Conservation (phyloP, 371 early-diverging fungal species). For the Smittium culicis region DNA sequence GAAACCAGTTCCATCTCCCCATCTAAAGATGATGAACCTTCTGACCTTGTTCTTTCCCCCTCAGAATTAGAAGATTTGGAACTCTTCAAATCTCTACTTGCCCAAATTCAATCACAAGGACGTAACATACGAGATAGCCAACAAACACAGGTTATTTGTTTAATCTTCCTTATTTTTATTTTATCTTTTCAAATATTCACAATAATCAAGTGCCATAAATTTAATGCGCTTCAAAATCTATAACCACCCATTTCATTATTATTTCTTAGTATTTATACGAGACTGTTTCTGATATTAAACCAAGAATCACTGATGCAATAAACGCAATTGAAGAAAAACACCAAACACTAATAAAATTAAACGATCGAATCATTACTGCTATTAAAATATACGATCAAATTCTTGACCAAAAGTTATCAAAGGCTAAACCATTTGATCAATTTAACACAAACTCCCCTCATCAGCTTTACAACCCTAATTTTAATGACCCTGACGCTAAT, state of each 20-base stretch:
- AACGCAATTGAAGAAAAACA: conserved; percentile 48
- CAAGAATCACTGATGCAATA: conserved; percentile 41
- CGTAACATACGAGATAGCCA: conserved; percentile 31
- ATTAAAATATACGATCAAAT: conserved; percentile 66
- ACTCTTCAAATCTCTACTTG: conserved; percentile 27
- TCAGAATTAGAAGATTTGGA: conserved; percentile 28
- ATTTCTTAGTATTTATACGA: conserved; percentile 24
- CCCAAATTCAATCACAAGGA: conserved; percentile 23
- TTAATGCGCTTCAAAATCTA: not conserved
- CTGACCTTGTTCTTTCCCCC: conserved; percentile 19
- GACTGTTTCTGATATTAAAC: conserved; percentile 30
- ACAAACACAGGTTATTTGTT: conserved; percentile 20
- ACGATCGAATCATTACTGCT: conserved; percentile 57
- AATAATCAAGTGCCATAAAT: too few relatives aligned
- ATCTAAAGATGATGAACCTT: conserved; percentile 40
- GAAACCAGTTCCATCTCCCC: conserved; percentile 20
- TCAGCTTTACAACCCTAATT: not conserved
- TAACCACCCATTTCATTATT: not conserved
- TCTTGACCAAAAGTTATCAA: conserved; percentile 26
- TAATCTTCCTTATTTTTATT: not conserved
- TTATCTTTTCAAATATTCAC: too few relatives aligned
- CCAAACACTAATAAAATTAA: conserved; percentile 34
- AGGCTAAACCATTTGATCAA: not conserved
- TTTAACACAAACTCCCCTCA: not conserved
- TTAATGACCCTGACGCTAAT: not conserved